These are phyloP conservation scores for Naganishia kalamii DNA, from an alignment of 768 basidiomycete species.

Conservation along the genomic window DNA sequence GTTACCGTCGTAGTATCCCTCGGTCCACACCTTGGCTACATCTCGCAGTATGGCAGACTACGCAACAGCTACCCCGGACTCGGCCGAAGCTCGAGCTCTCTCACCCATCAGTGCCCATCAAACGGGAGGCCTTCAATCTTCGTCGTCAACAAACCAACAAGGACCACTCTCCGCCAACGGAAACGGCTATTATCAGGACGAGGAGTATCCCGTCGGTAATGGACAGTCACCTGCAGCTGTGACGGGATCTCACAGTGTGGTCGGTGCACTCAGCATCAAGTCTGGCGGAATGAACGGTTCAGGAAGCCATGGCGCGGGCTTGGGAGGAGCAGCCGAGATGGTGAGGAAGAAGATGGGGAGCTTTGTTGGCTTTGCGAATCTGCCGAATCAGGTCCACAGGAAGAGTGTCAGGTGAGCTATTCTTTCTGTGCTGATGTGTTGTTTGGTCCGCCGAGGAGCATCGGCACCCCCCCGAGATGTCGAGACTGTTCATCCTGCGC, in stretches of 20 bases:
- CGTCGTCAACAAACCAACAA: constrained; percentile 9
- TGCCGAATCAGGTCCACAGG: constrained; percentile 98
- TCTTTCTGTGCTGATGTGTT: background rate
- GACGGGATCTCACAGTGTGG: background rate
- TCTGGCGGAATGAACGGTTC: background rate
- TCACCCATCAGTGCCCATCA: background rate
- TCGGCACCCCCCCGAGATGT: too few species aligned
- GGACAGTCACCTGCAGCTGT: background rate
- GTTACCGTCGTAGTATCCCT: too few species aligned
- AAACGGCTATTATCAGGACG: background rate
- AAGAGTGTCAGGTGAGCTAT: constrained; percentile 84
- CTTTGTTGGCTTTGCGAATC: constrained; percentile 65
- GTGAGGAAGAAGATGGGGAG: constrained; percentile 44
- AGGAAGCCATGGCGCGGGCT: background rate
- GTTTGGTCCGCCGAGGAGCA: too few species aligned
- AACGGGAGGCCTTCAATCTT: background rate
- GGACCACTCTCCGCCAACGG: background rate
- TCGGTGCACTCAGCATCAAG: background rate
- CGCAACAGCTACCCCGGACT: background rate
- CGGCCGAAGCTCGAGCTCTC: background rate
- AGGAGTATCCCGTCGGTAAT: background rate
- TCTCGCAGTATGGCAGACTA: constrained; percentile 1
- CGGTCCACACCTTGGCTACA: too few species aligned
- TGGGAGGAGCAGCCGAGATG: constrained; percentile 7
- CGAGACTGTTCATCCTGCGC: too few species aligned